Evolutionary conservation across 768 basidiomycete species (phyloP).

Genomic region (Mycena belliarum): DNA sequence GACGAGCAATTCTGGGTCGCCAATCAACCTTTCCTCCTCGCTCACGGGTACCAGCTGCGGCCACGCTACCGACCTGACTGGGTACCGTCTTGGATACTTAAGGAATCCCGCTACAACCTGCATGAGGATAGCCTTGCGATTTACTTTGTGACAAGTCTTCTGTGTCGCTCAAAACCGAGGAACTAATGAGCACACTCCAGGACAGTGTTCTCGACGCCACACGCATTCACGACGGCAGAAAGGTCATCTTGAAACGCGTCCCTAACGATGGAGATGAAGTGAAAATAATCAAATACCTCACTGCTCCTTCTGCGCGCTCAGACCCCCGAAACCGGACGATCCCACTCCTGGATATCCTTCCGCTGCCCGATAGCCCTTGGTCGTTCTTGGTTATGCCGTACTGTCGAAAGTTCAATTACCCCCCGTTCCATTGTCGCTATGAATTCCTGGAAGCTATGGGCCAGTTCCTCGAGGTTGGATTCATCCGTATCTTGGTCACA

Average conservation of each 20-base stretch:
- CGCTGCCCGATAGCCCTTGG: background rate
- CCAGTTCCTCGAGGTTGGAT: constrained; percentile 11
- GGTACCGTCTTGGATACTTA: constrained; percentile 1
- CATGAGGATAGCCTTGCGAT: background rate
- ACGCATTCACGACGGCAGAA: constrained; percentile 8
- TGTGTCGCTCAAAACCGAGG: background rate
- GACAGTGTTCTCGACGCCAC: constrained; percentile 5
- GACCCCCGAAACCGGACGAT: constrained; percentile 8
- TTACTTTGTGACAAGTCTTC: background rate
- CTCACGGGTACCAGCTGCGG: constrained; percentile 10
- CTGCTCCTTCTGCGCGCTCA: background rate
- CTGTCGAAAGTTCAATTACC: constrained; percentile 8
- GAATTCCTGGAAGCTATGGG: constrained; percentile 19
- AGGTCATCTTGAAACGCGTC: constrained; percentile 8
- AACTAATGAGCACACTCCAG: background rate
- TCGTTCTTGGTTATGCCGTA: constrained; percentile 18
- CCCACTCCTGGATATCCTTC: constrained; percentile 1
- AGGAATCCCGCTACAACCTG: background rate
- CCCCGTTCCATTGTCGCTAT: constrained; percentile 15
- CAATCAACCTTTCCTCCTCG: constrained; percentile 3
- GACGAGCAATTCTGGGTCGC: constrained; percentile 14
- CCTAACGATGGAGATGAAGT: background rate
- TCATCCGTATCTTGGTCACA: background rate
- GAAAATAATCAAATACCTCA: background rate
- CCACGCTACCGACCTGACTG: constrained; percentile 14